Evolutionary conservation across 495 filamentous ascomycete species (phyloP).

Genomic region (Pyrenula massariospora): DNA sequence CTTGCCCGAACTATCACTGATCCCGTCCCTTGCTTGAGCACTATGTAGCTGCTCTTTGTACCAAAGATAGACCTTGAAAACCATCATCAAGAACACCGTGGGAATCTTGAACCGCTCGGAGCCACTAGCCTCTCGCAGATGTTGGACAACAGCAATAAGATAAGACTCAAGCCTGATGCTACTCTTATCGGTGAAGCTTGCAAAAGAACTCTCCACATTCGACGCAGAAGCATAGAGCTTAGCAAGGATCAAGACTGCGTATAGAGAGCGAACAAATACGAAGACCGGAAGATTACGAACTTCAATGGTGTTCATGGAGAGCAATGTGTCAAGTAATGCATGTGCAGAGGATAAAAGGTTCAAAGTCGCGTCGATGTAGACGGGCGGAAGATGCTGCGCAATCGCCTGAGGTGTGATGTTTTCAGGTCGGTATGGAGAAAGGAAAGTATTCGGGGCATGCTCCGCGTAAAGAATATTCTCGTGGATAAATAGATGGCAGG

Average conservation of each 20-base stretch:
- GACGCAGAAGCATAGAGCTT: background rate
- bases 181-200: background rate
- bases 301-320: background rate
- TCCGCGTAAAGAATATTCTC: background rate
- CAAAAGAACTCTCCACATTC: background rate
- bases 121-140: background rate
- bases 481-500: background rate
- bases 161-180: background rate
- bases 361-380: background rate
- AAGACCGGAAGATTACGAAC: background rate
- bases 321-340: background rate
- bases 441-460: background rate
- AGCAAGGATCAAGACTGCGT: background rate
- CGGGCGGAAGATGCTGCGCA: background rate
- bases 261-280: background rate
- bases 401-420: background rate
- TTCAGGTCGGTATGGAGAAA: background rate
- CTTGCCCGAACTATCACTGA: too few relatives aligned
- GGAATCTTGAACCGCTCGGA: background rate
- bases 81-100: background rate
- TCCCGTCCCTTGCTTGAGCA: too few relatives aligned
- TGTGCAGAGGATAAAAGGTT: background rate
- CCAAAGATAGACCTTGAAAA: background rate
- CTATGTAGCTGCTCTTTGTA: background rate
- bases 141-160: background rate